These are phyloP conservation scores for Fallopia convolvulus DNA, from an alignment of 148 eudicot genomes.

Conservation along the genomic window DNA sequence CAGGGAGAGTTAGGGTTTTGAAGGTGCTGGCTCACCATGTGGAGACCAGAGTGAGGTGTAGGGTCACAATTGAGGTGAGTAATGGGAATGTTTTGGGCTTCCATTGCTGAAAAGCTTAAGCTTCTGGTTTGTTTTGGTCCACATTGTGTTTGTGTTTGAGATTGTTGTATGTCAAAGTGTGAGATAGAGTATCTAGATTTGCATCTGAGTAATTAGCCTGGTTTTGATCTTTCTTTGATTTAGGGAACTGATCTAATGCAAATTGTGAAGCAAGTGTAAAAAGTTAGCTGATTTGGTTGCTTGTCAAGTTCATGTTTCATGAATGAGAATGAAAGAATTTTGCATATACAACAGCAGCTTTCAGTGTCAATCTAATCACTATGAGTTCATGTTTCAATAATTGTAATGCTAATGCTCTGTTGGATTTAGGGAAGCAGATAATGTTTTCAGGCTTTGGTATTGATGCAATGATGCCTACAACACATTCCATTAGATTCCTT, in stretches of 20 bases:
- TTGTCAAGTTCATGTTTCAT: background rate
- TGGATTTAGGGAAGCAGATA: background rate
- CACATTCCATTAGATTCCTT: no score
- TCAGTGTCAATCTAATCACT: no score
- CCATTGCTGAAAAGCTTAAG: conserved; percentile 36
- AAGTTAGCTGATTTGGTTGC: background rate
- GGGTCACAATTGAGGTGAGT: conserved; percentile 48
- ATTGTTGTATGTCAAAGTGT: background rate
- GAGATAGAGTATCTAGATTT: background rate
- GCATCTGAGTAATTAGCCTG: background rate
- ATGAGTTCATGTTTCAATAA: no score
- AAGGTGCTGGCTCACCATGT: conserved; percentile 67
- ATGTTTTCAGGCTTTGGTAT: no score
- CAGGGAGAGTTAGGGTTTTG: conserved; percentile 77
- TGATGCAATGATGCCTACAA: no score
- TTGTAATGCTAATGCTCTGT: no score
- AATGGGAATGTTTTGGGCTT: conserved; percentile 66
- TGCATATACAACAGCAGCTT: background rate
- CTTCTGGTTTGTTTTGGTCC: background rate
- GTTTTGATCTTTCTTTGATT: background rate
- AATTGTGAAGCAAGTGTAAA: background rate
- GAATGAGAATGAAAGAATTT: background rate
- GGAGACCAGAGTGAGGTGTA: conserved; percentile 49
- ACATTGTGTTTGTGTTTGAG: background rate
- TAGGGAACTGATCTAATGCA: background rate